Evolutionary conservation across 2,329 filamentous ascomycete species (phyloP), one percentile per base, ranked within the genome.

Genomic region (Aureobasidium lini): DNA sequence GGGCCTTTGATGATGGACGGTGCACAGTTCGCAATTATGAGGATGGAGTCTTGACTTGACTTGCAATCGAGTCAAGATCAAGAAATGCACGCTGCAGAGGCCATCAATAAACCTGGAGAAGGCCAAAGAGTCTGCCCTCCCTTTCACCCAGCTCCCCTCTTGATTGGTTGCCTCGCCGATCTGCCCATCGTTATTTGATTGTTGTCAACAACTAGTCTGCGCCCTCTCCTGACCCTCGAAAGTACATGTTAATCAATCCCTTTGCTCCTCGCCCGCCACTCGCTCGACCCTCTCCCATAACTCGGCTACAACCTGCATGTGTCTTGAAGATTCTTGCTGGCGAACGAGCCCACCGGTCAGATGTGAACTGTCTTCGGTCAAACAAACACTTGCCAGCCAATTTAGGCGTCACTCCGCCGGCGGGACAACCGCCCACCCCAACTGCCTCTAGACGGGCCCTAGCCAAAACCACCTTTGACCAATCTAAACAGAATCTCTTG

Each of bases 51-150:
- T 23, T 23, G 23, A 23, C 23, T n/a, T 31, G 18, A 18, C 32
- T 39, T 39, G 49, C 49, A 53, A 42, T 53, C 50, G 50, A 54
- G 50, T 54, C 50, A 54, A 43, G 50, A 36, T 52, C 37, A 43
- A 54, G 18, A n/a, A 23, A 28, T 23, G 43, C 23, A 23, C 23
- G 23, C 23, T 23, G 23, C 23, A 42, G n/a, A 15, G 39, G 10
- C 39, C 39, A 32, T 31, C 44, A 32, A 32, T 32, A 54, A 54
- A 54, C n/a, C 50, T 54, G 50, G 50, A 54, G 50, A 54, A 52
- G 36, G 37, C 39, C 39, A 16, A 31, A 43, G 29, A 32, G 49
- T 28, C 10, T 34, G 7, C 49, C 29, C 50, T 54, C 50, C 50
- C 50, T 54, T 54, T 43, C 37, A 3, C 37, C 29, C 37, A 32